phyloP scores from a whole-genome alignment of 495 filamentous ascomycete species.

The Parmelia sp. region DNA sequence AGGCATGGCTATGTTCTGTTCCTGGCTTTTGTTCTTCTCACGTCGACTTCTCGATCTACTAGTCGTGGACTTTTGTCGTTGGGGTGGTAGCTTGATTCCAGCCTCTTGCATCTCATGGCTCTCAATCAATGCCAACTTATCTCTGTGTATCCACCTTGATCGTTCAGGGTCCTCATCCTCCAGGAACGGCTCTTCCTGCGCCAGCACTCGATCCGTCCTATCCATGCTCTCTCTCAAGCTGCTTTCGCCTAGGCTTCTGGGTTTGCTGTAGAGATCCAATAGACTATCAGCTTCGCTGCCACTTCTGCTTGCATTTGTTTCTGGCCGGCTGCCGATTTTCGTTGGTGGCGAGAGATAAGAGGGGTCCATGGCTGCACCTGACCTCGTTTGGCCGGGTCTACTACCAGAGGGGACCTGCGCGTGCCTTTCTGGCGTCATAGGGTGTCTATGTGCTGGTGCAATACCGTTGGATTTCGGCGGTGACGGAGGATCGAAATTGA shows the following conservation, averaged over 20 bases:
- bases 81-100: slow-evolving; percentile 62
- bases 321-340: slow-evolving; percentile 25
- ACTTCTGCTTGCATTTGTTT: slow-evolving; percentile 45
- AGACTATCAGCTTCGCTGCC: slow-evolving; percentile 53
- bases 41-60: slow-evolving; percentile 57
- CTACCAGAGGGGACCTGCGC: not conserved
- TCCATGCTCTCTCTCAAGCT: slow-evolving; percentile 25
- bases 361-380: slow-evolving; percentile 18
- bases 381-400: slow-evolving; percentile 12
- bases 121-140: slow-evolving; percentile 92
- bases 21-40: slow-evolving; percentile 49
- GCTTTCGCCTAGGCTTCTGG: slow-evolving; percentile 32
- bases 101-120: slow-evolving; percentile 86
- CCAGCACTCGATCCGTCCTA: slow-evolving; percentile 20
- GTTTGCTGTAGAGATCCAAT: slow-evolving; percentile 47
- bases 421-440: slow-evolving; percentile 8
- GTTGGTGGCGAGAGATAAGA: slow-evolving; percentile 26
- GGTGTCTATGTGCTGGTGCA: not conserved
- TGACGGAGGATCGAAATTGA: slow-evolving; percentile 13
- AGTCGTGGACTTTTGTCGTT: slow-evolving; percentile 29
- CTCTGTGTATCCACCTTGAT: slow-evolving; percentile 90
- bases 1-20: slow-evolving; percentile 35
- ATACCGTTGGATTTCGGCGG: slow-evolving; percentile 4
- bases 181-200: slow-evolving; percentile 23
- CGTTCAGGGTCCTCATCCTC: slow-evolving; percentile 51